These are phyloP conservation scores for Sporothrix variecibatus DNA, from an alignment of 2,329 filamentous ascomycete species.

Conservation along the genomic window DNA sequence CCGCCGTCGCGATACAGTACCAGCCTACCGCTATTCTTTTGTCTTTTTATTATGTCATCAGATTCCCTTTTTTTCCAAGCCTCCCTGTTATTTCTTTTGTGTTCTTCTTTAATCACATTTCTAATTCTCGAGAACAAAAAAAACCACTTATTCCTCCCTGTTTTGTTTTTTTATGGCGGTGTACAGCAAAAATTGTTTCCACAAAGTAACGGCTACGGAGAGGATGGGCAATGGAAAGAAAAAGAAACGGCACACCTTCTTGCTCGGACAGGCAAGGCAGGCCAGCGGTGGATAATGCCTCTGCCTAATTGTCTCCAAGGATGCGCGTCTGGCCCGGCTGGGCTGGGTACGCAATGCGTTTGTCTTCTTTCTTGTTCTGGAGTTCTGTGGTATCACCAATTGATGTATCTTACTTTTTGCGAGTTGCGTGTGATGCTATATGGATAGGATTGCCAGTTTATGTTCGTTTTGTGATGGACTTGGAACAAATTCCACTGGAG, in stretches of 20 bases:
- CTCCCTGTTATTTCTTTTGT: conserved; percentile 45
- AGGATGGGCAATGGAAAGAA: conserved; percentile 5
- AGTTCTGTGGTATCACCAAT: conserved; percentile 22
- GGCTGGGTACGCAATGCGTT: background rate
- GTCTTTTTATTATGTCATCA: conserved; percentile 41
- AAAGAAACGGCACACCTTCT: background rate
- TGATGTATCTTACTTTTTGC: conserved; percentile 16
- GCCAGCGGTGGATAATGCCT: background rate
- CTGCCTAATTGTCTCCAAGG: background rate
- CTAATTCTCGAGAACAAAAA: conserved; percentile 45
- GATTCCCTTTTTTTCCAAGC: conserved; percentile 44
- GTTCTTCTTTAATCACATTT: conserved; percentile 48
- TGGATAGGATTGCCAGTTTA: conserved; percentile 12
- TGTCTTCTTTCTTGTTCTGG: conserved; percentile 15
- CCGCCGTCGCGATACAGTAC: conserved; percentile 51
- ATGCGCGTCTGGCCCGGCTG: background rate
- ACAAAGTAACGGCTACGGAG: conserved; percentile 11
- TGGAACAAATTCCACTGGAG: background rate
- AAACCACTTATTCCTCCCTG: conserved; percentile 18
- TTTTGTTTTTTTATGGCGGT: conserved; percentile 10
- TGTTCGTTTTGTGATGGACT: conserved; percentile 12
- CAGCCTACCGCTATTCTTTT: conserved; percentile 55
- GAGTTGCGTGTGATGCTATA: background rate
- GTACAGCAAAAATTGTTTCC: conserved; percentile 22
- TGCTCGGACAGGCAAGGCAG: background rate